Conservation (phyloP, 2,329 filamentous ascomycete genomes). For the Acrocalymma vagum region DNA sequence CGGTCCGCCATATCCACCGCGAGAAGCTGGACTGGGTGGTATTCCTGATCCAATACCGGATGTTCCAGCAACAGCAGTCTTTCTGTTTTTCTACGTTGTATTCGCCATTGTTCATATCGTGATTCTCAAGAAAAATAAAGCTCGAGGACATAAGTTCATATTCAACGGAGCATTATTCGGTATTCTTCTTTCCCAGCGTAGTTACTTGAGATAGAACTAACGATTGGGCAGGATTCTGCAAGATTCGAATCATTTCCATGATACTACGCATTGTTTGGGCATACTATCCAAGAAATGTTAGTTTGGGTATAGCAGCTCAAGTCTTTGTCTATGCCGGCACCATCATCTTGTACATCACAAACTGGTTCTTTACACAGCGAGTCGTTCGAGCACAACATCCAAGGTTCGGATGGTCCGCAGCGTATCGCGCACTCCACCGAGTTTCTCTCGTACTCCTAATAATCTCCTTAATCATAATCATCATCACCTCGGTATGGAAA, state of each 20-base stretch:
- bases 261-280: slow-evolving; percentile 50
- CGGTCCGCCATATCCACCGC: slow-evolving; percentile 41
- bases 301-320: slow-evolving; percentile 65
- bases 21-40: slow-evolving; percentile 36
- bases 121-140: slow-evolving; percentile 50
- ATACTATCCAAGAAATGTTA: slow-evolving; percentile 49
- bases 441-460: slow-evolving; percentile 64
- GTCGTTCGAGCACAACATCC: slow-evolving; percentile 79
- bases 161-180: slow-evolving; percentile 53
- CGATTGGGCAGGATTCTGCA: slow-evolving; percentile 50
- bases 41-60: slow-evolving; percentile 44
- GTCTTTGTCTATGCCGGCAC: slow-evolving; percentile 79
- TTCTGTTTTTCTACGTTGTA: slow-evolving; percentile 51
- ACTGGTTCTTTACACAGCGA: slow-evolving; percentile 80
- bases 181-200: slow-evolving; percentile 12
- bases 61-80: slow-evolving; percentile 50
- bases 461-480: slow-evolving; percentile 70
- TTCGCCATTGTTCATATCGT: slow-evolving; percentile 51
- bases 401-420: slow-evolving; percentile 71
- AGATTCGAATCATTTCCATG: slow-evolving; percentile 53
- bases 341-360: slow-evolving; percentile 79
- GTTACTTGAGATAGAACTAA: background rate
- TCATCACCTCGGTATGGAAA: slow-evolving; percentile 69
- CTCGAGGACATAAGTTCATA: slow-evolving; percentile 53
- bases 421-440: slow-evolving; percentile 59